phyloP scores from a whole-genome alignment of 2,329 filamentous ascomycete species.

The Beauveria varroae region DNA sequence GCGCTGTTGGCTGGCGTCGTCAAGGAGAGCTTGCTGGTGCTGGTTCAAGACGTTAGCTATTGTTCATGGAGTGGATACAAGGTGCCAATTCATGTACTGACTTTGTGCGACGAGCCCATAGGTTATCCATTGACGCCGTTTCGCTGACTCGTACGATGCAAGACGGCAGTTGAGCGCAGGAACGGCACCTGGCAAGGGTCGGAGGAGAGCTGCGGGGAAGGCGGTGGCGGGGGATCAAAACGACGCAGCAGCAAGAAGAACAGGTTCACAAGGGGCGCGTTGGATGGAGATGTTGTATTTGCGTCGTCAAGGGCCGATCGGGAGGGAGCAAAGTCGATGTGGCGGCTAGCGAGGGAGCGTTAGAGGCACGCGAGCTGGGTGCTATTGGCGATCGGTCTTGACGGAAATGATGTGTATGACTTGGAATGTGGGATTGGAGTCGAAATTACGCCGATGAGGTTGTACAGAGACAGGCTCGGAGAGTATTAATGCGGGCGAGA shows the following conservation, averaged over 20 bases:
- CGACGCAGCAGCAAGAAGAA: not conserved
- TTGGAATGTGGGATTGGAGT: not conserved
- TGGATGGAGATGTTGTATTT: not conserved
- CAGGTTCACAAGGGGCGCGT: not conserved
- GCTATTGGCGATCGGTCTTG: not conserved
- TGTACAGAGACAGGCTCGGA: conserved; percentile 1
- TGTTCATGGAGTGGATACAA: conserved; percentile 13
- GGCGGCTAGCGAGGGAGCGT: conserved; percentile 1
- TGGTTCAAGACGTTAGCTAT: conserved; percentile 28
- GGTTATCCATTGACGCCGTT: conserved; percentile 49
- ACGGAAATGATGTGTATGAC: not conserved
- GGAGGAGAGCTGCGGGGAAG: conserved; percentile 2
- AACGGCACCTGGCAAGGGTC: conserved; percentile 9
- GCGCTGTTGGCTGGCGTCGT: conserved; percentile 61
- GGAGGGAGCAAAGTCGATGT: not conserved
- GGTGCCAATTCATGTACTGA: conserved; percentile 35
- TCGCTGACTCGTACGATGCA: conserved; percentile 15
- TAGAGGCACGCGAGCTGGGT: conserved; percentile 6
- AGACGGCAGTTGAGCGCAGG: conserved; percentile 10
- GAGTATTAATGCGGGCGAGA: not conserved
- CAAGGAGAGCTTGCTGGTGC: conserved; percentile 84
- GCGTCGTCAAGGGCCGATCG: not conserved
- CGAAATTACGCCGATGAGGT: not conserved
- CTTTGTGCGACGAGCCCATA: conserved; percentile 82
- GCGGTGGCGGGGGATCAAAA: not conserved